These are phyloP conservation scores for Calocera viscosa DNA, from an alignment of 768 basidiomycete genomes.

Conservation along the genomic window DNA sequence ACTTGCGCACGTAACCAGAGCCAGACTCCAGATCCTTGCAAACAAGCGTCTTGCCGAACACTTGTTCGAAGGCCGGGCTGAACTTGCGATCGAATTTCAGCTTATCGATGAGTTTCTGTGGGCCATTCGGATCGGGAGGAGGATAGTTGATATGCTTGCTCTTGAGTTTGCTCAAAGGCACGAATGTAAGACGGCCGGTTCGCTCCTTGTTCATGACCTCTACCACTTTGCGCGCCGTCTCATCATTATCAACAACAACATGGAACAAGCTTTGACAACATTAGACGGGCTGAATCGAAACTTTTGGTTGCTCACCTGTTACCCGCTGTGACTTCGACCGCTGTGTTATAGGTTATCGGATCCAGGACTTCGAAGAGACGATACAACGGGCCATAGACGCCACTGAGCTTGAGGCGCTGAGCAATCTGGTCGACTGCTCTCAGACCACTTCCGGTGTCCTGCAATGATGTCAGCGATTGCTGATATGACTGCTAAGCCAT, in stretches of 20 bases:
- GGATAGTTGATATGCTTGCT: slow-evolving; percentile 55
- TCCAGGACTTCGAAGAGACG: slow-evolving; percentile 85
- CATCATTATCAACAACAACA: slow-evolving; percentile 93
- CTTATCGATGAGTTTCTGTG: slow-evolving; percentile 70
- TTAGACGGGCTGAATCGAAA: neutral
- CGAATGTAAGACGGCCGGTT: slow-evolving; percentile 90
- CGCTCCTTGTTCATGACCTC: slow-evolving; percentile 89
- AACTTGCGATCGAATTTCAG: slow-evolving; percentile 59
- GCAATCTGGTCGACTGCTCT: slow-evolving; percentile 76
- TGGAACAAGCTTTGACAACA: slow-evolving; percentile 63
- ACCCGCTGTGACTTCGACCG: slow-evolving; percentile 89
- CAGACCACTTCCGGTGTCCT: slow-evolving; percentile 88
- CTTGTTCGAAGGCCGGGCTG: slow-evolving; percentile 84
- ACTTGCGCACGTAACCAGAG: slow-evolving; percentile 86
- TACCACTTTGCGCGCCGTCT: slow-evolving; percentile 80
- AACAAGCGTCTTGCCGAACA: slow-evolving; percentile 94
- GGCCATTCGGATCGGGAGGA: slow-evolving; percentile 51
- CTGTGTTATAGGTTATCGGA: slow-evolving; percentile 65
- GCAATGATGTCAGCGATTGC: slow-evolving; percentile 10
- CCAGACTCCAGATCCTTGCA: slow-evolving; percentile 86
- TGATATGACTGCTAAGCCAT: neutral
- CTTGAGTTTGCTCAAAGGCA: slow-evolving; percentile 91
- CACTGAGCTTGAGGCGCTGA: slow-evolving; percentile 51
- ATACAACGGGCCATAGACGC: slow-evolving; percentile 90
- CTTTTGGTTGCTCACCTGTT: slow-evolving; percentile 52